These are phyloP conservation scores for Apophysomyces ossiformis DNA, from an alignment of 371 early-diverging fungal genomes.

Conservation along the genomic window DNA sequence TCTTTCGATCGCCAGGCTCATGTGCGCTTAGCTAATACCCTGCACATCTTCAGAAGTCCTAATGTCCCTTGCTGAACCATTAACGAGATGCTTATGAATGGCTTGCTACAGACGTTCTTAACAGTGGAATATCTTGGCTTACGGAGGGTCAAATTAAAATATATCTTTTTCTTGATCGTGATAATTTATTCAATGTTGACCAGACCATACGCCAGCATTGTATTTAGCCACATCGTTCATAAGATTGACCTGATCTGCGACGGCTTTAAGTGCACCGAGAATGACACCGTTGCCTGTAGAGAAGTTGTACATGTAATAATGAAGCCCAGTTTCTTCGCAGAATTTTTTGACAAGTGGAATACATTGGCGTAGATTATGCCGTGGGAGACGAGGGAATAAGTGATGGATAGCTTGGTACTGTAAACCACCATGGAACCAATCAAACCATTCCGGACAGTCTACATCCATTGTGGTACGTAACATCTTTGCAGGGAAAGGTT, in stretches of 20 bases:
- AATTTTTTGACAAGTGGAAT: constrained; percentile 79
- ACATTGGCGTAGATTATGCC: constrained; percentile 81
- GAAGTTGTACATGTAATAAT: constrained; percentile 74
- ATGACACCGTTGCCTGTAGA: constrained; percentile 74
- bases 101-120: no score
- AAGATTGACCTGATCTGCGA: constrained; percentile 74
- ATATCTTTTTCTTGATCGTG: no score
- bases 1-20: no score
- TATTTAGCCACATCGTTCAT: constrained; percentile 66
- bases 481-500: constrained; percentile 84
- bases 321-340: constrained; percentile 71
- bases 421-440: constrained; percentile 97
- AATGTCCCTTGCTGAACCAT: no score
- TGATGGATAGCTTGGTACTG: constrained; percentile 98
- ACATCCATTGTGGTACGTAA: constrained; percentile 97
- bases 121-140: no score
- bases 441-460: constrained; percentile 91
- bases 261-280: constrained; percentile 64
- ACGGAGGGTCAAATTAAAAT: no score
- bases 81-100: no score
- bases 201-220: constrained; percentile 45
- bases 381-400: constrained; percentile 91
- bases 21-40: no score
- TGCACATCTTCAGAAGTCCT: no score
- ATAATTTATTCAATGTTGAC: constrained; percentile 7